These are phyloP conservation scores for Rhizophora mangle DNA, from an alignment of 345 rosid species.

Conservation along the genomic window DNA sequence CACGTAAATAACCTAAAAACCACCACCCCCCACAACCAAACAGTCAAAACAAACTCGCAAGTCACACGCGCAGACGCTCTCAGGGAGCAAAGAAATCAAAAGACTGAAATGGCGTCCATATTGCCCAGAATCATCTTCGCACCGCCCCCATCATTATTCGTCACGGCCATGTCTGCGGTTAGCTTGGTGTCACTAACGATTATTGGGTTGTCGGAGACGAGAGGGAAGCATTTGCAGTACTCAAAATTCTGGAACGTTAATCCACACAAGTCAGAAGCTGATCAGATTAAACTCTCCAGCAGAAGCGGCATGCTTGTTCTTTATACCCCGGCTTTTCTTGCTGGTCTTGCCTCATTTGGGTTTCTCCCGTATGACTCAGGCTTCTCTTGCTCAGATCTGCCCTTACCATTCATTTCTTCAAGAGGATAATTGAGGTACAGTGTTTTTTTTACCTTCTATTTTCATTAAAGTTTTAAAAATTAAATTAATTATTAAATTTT, in stretches of 20 bases:
- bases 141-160: slow-evolving; percentile 33
- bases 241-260: slow-evolving; percentile 46
- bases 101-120: neutral
- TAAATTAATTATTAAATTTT: too few species aligned
- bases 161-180: slow-evolving; percentile 33
- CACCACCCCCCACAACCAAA: too few species aligned
- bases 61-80: too few species aligned
- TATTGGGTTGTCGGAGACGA: slow-evolving; percentile 35
- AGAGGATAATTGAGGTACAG: slow-evolving; percentile 53
- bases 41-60: too few species aligned
- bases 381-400: slow-evolving; percentile 47
- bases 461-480: too few species aligned
- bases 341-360: slow-evolving; percentile 46
- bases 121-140: slow-evolving; percentile 20
- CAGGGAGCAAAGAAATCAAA: neutral
- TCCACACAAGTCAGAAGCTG: neutral
- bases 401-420: slow-evolving; percentile 66
- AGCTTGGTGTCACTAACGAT: slow-evolving; percentile 23
- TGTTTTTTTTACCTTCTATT: neutral
- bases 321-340: slow-evolving; percentile 61
- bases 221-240: slow-evolving; percentile 48
- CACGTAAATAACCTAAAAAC: too few species aligned
- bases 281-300: slow-evolving; percentile 35
- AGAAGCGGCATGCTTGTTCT: slow-evolving; percentile 53
- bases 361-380: slow-evolving; percentile 44